phyloP scores from a whole-genome alignment of 192 early-diverging fungal genomes.

The Pilobolus umbonatus region DNA sequence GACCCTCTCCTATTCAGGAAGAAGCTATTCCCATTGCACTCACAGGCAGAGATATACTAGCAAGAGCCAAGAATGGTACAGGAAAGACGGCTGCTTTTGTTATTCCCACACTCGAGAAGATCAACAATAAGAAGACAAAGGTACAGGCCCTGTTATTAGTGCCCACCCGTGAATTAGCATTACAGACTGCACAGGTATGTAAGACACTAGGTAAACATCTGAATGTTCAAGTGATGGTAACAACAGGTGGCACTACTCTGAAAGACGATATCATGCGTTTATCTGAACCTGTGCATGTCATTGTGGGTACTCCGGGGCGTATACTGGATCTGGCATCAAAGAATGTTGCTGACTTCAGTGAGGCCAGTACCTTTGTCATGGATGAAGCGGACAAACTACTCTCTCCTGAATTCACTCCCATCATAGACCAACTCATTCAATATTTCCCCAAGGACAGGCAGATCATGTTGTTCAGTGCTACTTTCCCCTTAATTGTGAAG shows the following conservation, averaged over 20 bases:
- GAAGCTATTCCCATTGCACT: conserved; percentile 97
- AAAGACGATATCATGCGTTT: conserved; percentile 98
- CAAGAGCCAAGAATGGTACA: conserved; percentile 95
- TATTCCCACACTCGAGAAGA: conserved; percentile 93
- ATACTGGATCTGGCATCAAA: conserved; percentile 96
- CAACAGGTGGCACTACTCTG: conserved; percentile 95
- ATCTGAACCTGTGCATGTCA: conserved; percentile 87
- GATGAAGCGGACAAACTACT: conserved; percentile 99
- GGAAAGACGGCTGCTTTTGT: conserved; percentile 98
- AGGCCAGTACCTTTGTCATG: conserved; percentile 93
- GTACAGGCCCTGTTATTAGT: conserved; percentile 94
- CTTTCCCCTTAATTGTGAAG: conserved; percentile 98
- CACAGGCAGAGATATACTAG: conserved; percentile 92
- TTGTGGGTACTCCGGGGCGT: conserved; percentile 97
- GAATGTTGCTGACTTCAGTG: conserved; percentile 84
- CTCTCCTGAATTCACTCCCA: conserved; percentile 96
- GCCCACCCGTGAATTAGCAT: conserved; percentile 94
- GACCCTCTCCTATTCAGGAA: conserved; percentile 97
- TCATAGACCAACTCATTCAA: conserved; percentile 93
- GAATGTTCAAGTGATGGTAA: conserved; percentile 97
- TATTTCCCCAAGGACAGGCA: conserved; percentile 87
- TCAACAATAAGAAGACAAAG: conserved; percentile 77
- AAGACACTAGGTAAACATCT: conserved; percentile 96
- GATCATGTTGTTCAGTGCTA: conserved; percentile 95
- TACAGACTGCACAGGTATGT: conserved; percentile 98